Percentiles rank a stretch among this genome's conserved stretches.
These are phyloP conservation scores for Galerina marginata DNA, from an alignment of 768 basidiomycete species.

Conservation along the genomic window DNA sequence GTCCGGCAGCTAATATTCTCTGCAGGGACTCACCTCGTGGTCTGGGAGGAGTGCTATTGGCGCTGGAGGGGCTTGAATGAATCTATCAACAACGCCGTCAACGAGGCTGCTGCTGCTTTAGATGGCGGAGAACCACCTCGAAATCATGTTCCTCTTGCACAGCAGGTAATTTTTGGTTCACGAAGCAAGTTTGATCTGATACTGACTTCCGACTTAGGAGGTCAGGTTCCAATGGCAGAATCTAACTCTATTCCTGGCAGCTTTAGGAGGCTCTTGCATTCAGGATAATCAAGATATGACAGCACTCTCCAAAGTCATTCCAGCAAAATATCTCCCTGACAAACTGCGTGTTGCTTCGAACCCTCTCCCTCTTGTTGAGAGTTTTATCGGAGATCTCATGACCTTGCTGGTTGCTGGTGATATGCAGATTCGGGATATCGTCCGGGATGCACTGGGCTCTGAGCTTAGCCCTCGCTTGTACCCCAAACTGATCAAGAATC, in stretches of 20 bases:
- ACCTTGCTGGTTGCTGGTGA: conserved; percentile 68
- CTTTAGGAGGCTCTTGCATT: conserved; percentile 71
- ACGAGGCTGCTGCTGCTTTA: conserved; percentile 32
- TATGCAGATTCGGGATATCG: conserved; percentile 74
- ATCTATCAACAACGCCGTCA: conserved; percentile 48
- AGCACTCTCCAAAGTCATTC: conserved; percentile 59
- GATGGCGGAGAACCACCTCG: conserved; percentile 33
- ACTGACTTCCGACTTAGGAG: conserved; percentile 49
- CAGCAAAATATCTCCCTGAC: conserved; percentile 67
- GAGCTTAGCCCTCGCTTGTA: conserved; percentile 80
- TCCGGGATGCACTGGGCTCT: conserved; percentile 78
- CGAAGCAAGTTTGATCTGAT: background rate
- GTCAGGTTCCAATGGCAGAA: conserved; percentile 86
- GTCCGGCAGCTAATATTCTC: conserved; percentile 68
- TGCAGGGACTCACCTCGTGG: conserved; percentile 70
- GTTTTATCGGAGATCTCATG: conserved; percentile 73
- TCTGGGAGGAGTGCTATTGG: conserved; percentile 85
- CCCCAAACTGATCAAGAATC: conserved; percentile 65
- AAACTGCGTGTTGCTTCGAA: conserved; percentile 68
- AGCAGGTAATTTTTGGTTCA: conserved; percentile 31
- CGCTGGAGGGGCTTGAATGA: conserved; percentile 74
- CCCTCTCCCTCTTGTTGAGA: conserved; percentile 61
- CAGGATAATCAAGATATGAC: conserved; percentile 55
- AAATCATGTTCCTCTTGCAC: conserved; percentile 24
- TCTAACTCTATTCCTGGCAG: conserved; percentile 76